Evolutionary conservation across 108 stramenopile genomes (phyloP).

Genomic region (Fistulifera pelliculosa): DNA sequence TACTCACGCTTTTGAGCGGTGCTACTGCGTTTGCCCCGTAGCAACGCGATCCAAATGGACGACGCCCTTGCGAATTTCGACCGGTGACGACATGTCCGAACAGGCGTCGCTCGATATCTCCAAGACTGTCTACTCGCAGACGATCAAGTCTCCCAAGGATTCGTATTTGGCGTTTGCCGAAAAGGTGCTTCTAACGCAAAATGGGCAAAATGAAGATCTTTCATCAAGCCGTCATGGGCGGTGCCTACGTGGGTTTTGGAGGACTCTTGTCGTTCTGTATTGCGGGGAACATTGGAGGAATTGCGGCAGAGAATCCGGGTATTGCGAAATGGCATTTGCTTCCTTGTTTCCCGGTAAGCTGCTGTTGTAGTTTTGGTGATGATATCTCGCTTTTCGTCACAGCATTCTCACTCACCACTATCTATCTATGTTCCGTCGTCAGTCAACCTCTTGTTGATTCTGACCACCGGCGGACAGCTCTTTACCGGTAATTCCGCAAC

Average conservation of each 20-base stretch:
- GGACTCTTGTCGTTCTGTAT: constrained; percentile 20
- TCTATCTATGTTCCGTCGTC: too few species aligned
- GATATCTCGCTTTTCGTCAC: too few species aligned
- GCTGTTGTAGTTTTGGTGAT: too few species aligned
- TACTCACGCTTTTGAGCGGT: not conserved
- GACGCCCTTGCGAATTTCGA: not conserved
- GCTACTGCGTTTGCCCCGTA: constrained; percentile 5
- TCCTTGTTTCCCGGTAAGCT: constrained; percentile 10
- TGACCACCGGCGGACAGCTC: constrained; percentile 24
- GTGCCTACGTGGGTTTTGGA: constrained; percentile 26
- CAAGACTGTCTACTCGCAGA: constrained; percentile 1
- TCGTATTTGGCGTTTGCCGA: constrained; percentile 6
- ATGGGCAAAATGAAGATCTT: constrained; percentile 22
- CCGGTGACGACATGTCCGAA: constrained; percentile 3
- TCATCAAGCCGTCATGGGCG: constrained; percentile 16
- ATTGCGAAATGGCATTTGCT: constrained; percentile 17
- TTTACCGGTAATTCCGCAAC: constrained; percentile 29
- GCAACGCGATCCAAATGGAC: too few species aligned
- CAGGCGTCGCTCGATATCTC: not conserved
- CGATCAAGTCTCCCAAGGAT: constrained; percentile 5
- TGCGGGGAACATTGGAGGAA: constrained; percentile 17
- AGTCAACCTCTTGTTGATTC: constrained; percentile 18
- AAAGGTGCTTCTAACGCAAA: constrained; percentile 67
- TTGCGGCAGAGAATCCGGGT: constrained; percentile 23
- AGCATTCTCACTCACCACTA: too few species aligned